Evolutionary conservation across 2,329 filamentous ascomycete genomes (phyloP).

Genomic region (Nigrospora oryzae): DNA sequence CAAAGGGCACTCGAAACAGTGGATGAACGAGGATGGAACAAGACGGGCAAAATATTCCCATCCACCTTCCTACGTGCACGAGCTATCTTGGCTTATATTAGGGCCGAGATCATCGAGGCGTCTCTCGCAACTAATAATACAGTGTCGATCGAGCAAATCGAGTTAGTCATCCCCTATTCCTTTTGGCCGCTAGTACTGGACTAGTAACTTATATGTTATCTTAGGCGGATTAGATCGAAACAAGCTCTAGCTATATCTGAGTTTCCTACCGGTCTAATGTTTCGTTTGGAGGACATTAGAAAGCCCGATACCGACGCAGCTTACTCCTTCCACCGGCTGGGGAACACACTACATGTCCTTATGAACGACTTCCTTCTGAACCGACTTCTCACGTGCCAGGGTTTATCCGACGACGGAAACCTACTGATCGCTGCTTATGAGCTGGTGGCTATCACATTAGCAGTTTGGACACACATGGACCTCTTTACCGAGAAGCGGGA

Average conservation of each 20-base stretch:
- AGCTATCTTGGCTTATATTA: constrained; percentile 34
- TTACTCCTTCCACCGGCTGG: constrained; percentile 31
- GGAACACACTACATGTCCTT: constrained; percentile 40
- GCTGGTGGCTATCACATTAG: constrained; percentile 35
- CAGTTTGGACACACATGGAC: constrained; percentile 42
- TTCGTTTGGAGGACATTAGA: constrained; percentile 27
- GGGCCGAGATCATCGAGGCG: constrained; percentile 40
- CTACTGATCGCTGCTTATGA: constrained; percentile 36
- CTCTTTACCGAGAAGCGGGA: constrained; percentile 30
- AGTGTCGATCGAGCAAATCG: too few relatives aligned
- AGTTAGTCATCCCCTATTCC: too few relatives aligned
- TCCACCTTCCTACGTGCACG: constrained; percentile 21
- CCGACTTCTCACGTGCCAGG: constrained; percentile 40
- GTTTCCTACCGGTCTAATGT: constrained; percentile 29
- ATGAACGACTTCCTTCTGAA: constrained; percentile 53
- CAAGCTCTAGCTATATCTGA: constrained; percentile 12
- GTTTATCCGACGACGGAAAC: constrained; percentile 25
- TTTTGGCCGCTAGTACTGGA: too few relatives aligned
- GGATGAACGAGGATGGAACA: constrained; percentile 29
- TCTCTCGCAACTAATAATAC: too few relatives aligned
- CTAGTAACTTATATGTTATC: too few relatives aligned
- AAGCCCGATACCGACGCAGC: constrained; percentile 17
- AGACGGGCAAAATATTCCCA: constrained; percentile 16
- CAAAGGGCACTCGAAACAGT: constrained; percentile 16
- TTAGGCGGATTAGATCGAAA: too few relatives aligned